A percentile compares a stretch with the other conserved stretches of the same genome.
These are phyloP conservation scores for Saturnispora galanensis DNA, from an alignment of 805 yeast species.

Conservation along the genomic window DNA sequence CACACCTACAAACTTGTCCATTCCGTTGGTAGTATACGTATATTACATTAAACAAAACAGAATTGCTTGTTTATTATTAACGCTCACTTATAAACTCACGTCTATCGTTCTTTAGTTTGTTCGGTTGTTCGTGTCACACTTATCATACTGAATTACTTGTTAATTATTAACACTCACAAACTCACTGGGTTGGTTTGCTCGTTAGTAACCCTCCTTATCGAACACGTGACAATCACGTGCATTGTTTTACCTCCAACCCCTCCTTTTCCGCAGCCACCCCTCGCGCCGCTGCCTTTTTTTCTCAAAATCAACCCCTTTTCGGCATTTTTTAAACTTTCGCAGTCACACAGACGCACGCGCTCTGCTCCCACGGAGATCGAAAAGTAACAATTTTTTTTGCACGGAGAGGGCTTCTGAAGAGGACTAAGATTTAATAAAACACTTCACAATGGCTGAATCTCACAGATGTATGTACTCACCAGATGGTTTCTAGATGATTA, in stretches of 20 bases:
- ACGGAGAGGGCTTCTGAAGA: conserved; percentile 3
- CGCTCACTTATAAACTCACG: too few relatives aligned
- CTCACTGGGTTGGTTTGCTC: too few relatives aligned
- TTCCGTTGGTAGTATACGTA: too few relatives aligned
- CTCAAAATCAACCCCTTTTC: background rate
- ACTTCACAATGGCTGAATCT: conserved; percentile 79
- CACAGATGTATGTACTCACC: conserved; percentile 77
- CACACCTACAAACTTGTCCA: too few relatives aligned
- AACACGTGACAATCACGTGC: conserved; percentile 6
- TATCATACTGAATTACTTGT: too few relatives aligned
- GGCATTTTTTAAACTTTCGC: conserved; percentile 1
- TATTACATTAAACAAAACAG: too few relatives aligned
- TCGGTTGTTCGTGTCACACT: too few relatives aligned
- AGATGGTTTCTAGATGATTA: background rate
- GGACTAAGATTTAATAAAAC: conserved; percentile 12
- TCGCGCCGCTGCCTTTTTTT: conserved; percentile 6
- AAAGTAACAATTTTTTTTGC: conserved; percentile 1
- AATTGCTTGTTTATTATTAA: too few relatives aligned
- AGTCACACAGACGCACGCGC: conserved; percentile 7
- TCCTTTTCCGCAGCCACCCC: background rate
- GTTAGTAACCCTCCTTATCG: background rate
- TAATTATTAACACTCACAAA: too few relatives aligned
- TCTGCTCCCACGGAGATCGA: background rate
- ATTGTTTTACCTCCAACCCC: background rate
- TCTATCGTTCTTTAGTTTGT: too few relatives aligned